Evolutionary conservation across 495 filamentous ascomycete species (phyloP).

Genomic region (Glarea lozoyensis): DNA sequence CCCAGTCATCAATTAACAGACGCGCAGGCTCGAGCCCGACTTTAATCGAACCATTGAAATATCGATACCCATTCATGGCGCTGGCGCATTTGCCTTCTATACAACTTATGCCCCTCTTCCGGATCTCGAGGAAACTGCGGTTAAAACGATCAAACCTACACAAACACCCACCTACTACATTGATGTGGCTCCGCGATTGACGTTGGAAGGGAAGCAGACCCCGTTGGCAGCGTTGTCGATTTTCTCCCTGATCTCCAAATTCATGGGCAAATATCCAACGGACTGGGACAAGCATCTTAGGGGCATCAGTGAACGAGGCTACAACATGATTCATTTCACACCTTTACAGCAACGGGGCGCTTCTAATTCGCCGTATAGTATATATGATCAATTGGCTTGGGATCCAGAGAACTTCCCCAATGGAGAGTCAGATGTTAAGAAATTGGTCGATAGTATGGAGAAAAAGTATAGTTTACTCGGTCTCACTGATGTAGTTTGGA

Average conservation of each 20-base stretch:
- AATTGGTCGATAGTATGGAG: slow-evolving; percentile 74
- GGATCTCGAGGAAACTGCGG: slow-evolving; percentile 50
- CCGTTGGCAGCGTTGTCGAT: slow-evolving; percentile 82
- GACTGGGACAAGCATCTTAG: slow-evolving; percentile 84
- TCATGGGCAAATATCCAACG: slow-evolving; percentile 84
- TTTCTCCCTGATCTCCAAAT: slow-evolving; percentile 94
- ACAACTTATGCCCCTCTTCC: slow-evolving; percentile 86
- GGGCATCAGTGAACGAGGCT: slow-evolving; percentile 80
- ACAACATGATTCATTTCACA: slow-evolving; percentile 99
- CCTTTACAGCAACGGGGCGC: slow-evolving; percentile 80
- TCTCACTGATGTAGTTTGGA: slow-evolving; percentile 95
- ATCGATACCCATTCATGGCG: slow-evolving; percentile 68
- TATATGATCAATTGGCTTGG: slow-evolving; percentile 85
- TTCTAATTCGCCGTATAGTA: slow-evolving; percentile 95
- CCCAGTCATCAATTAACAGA: neutral
- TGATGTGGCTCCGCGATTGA: slow-evolving; percentile 80
- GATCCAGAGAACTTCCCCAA: slow-evolving; percentile 75
- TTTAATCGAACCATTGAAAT: slow-evolving; percentile 90
- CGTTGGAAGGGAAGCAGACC: slow-evolving; percentile 56
- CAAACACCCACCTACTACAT: slow-evolving; percentile 76
- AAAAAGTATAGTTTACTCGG: slow-evolving; percentile 75
- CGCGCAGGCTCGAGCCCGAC: slow-evolving; percentile 67
- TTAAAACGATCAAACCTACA: slow-evolving; percentile 40
- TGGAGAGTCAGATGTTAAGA: slow-evolving; percentile 75
- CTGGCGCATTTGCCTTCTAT: slow-evolving; percentile 96